Evolutionary conservation across 306 rosid genomes (phyloP).

Genomic region (Glycyrrhiza uralensis): DNA sequence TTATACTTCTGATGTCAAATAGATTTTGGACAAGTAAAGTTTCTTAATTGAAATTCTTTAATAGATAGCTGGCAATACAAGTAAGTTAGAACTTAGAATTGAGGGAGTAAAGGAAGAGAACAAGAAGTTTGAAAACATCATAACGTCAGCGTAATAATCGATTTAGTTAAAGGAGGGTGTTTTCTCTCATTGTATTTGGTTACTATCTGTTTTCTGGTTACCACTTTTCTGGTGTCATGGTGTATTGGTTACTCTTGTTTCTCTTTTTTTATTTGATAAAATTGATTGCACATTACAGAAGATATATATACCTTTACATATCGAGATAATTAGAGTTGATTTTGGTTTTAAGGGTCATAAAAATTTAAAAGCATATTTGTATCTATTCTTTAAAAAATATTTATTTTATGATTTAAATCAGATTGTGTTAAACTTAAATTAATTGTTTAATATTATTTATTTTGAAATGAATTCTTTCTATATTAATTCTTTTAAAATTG

Average conservation of each 20-base stretch:
- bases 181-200: background rate
- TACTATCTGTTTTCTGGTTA: background rate
- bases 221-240: background rate
- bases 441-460: no score
- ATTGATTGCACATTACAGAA: background rate
- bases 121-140: background rate
- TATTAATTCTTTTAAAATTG: no score
- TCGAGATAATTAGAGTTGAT: no score
- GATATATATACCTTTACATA: no score
- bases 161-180: background rate
- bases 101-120: background rate
- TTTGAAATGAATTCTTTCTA: no score
- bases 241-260: background rate
- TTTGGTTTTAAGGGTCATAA: no score
- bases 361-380: no score
- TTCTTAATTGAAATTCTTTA: background rate
- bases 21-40: background rate
- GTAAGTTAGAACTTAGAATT: slow-evolving; percentile 10
- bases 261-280: background rate
- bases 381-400: no score
- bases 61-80: background rate
- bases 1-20: background rate
- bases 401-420: no score
- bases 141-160: background rate
- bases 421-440: no score